phyloP scores from a whole-genome alignment of 2,329 filamentous ascomycete species.

The Incumbomyces lentus region DNA sequence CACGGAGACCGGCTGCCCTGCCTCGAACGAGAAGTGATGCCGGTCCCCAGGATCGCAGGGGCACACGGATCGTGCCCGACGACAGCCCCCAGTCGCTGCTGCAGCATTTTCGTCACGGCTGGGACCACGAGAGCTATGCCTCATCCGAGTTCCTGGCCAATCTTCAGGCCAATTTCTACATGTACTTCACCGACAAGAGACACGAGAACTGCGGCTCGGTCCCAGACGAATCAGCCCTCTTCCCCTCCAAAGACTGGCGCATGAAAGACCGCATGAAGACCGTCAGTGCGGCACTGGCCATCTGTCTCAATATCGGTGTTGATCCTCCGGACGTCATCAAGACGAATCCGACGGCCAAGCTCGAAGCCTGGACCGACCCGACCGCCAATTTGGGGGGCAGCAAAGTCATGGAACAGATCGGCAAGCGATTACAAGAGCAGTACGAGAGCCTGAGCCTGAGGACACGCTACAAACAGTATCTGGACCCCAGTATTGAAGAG shows the following conservation, averaged over 20 bases:
- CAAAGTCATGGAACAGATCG: conserved; percentile 87
- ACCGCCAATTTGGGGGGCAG: conserved; percentile 65
- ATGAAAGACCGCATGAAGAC: conserved; percentile 96
- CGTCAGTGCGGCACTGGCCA: conserved; percentile 83
- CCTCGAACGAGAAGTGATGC: conserved; percentile 45
- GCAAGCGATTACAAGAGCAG: conserved; percentile 88
- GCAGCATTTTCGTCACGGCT: conserved; percentile 63
- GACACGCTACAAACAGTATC: conserved; percentile 93
- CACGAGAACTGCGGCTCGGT: conserved; percentile 90
- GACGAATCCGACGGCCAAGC: conserved; percentile 81
- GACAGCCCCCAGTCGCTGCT: conserved; percentile 36
- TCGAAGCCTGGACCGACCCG: conserved; percentile 96
- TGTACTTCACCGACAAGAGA: conserved; percentile 98
- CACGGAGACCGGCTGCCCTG: conserved; percentile 15
- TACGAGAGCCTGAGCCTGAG: conserved; percentile 92
- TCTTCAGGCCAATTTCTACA: conserved; percentile 91
- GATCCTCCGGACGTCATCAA: conserved; percentile 96
- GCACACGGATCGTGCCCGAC: conserved; percentile 32
- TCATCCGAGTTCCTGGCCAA: conserved; percentile 81
- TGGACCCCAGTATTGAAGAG: conserved; percentile 94
- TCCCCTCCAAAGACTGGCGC: conserved; percentile 78
- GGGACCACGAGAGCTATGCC: conserved; percentile 74
- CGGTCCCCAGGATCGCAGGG: conserved; percentile 35
- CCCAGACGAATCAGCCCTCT: conserved; percentile 44
- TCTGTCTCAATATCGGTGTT: conserved; percentile 94